A percentile compares a stretch with the other conserved stretches of the same genome.
phyloP scores from a whole-genome alignment of 1,284 basidiomycete genomes.

The Boletus nobilissimus region DNA sequence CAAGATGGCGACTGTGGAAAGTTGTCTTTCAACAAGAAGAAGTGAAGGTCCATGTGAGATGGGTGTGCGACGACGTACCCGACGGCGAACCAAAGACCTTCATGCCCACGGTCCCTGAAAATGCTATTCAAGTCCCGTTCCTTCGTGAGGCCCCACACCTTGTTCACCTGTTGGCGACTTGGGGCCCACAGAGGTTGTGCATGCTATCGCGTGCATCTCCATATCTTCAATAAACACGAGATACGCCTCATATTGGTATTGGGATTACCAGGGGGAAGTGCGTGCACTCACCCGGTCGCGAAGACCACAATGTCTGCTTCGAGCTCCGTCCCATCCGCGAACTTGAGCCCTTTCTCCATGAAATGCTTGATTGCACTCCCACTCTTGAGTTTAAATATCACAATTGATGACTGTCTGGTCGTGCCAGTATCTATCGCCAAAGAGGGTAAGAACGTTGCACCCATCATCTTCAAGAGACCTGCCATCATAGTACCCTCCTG shows the following conservation, averaged over 20 bases:
- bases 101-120: slow-evolving; percentile 49
- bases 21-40: no score
- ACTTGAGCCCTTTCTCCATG: slow-evolving; percentile 49
- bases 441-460: neutral
- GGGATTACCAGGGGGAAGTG: neutral
- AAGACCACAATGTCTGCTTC: slow-evolving; percentile 60
- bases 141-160: slow-evolving; percentile 56
- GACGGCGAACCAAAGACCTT: slow-evolving; percentile 50
- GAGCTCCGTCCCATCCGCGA: slow-evolving; percentile 56
- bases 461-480: neutral
- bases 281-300: slow-evolving; percentile 45
- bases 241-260: no score
- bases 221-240: slow-evolving; percentile 32
- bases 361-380: slow-evolving; percentile 51
- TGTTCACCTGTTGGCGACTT: slow-evolving; percentile 46
- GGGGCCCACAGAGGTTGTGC: slow-evolving; percentile 49
- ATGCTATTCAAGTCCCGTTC: neutral
- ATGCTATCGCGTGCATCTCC: slow-evolving; percentile 46
- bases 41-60: no score
- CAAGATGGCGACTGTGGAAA: no score
- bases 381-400: slow-evolving; percentile 56
- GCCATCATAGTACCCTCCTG: slow-evolving; percentile 58
- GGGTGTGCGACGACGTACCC: slow-evolving; percentile 33
- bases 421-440: slow-evolving; percentile 48
- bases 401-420: slow-evolving; percentile 54